Evolutionary conservation across 1,284 basidiomycete genomes (phyloP).

Genomic region (Ustilago vetiveriae): DNA sequence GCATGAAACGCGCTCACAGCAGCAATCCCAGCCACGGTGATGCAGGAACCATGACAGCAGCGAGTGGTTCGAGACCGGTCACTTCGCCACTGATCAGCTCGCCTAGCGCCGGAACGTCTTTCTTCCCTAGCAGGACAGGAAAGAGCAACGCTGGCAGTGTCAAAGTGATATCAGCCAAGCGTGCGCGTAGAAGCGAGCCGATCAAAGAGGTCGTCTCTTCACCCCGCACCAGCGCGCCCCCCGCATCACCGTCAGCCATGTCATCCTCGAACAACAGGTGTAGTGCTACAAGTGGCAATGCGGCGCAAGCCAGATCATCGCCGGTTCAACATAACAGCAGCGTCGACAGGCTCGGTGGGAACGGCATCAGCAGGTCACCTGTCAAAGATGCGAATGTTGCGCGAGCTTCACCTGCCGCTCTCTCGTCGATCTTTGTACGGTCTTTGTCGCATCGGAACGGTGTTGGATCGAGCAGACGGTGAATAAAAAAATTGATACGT

Average conservation of each 20-base stretch:
- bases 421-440: slow-evolving; percentile 40
- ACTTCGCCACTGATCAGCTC: slow-evolving; percentile 9
- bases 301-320: not conserved
- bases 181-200: slow-evolving; percentile 4
- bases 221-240: slow-evolving; percentile 2
- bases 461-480: not conserved
- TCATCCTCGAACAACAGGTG: not conserved
- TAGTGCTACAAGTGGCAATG: not conserved
- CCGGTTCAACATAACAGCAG: slow-evolving; percentile 2
- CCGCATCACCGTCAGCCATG: not conserved
- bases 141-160: slow-evolving; percentile 1
- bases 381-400: slow-evolving; percentile 1
- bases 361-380: not conserved
- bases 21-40: not conserved
- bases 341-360: not conserved
- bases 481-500: no score
- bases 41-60: not conserved
- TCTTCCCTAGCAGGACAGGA: not conserved
- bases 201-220: not conserved
- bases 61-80: not conserved
- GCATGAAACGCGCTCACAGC: slow-evolving; percentile 19
- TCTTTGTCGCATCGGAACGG: not conserved
- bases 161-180: slow-evolving; percentile 22
- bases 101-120: not conserved
- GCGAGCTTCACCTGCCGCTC: slow-evolving; percentile 26